Conservation (phyloP, 495 filamentous ascomycete species). For the Penicillium manginii region DNA sequence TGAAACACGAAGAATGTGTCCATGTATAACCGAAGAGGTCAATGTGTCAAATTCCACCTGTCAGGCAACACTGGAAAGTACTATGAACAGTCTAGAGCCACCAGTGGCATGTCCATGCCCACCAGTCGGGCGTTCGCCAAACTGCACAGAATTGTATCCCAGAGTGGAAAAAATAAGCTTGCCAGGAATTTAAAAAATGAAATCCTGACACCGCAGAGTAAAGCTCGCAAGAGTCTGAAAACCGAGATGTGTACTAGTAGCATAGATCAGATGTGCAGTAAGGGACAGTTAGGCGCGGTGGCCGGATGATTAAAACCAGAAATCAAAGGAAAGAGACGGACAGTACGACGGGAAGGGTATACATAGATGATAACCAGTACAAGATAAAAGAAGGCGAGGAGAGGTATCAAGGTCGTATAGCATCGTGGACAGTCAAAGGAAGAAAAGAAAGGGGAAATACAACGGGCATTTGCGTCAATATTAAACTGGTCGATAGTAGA, state of each 20-base stretch:
- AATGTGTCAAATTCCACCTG: conserved; percentile 5
- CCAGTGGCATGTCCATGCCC: not conserved
- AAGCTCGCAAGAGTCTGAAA: too few relatives aligned
- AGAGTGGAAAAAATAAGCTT: not conserved
- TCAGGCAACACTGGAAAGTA: not conserved
- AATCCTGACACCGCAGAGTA: too few relatives aligned
- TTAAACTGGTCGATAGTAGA: not conserved
- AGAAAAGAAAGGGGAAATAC: conserved; percentile 4
- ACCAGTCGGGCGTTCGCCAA: too few relatives aligned
- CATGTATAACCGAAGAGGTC: conserved; percentile 5
- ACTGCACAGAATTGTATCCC: not conserved
- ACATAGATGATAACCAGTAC: not conserved
- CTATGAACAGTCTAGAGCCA: not conserved
- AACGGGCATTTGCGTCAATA: not conserved
- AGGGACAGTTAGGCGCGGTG: not conserved
- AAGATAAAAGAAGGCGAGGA: conserved; percentile 13
- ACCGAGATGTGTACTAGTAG: not conserved
- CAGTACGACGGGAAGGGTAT: not conserved
- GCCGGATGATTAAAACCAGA: not conserved
- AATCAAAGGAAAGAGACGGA: not conserved
- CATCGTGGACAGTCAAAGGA: conserved; percentile 14
- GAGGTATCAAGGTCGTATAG: conserved; percentile 33
- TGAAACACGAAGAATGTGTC: conserved; percentile 15
- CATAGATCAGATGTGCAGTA: not conserved
- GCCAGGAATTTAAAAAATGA: not conserved